Evolutionary conservation across 2,329 filamentous ascomycete genomes (phyloP), one percentile per base, ranked within the genome.

Genomic region (Fusarium sublunatum): DNA sequence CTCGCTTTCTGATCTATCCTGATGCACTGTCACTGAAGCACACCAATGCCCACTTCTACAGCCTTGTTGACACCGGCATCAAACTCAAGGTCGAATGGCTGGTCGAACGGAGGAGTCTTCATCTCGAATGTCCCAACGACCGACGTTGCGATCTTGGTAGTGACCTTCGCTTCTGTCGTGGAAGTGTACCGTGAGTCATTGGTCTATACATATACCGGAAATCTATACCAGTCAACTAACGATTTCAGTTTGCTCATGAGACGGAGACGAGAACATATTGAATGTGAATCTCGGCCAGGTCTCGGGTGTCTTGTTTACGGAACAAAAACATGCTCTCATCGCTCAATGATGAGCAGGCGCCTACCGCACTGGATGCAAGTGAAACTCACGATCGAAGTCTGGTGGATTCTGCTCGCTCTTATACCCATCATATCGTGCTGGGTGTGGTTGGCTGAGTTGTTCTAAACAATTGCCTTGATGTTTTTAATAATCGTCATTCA

Each of bases 1-100:
- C 84, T 29, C 72, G 79, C 10, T 78, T 85, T 50, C 84, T 91
- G 56, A 83, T 83, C 29, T 91, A 91, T 60, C 89, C 89, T 0
- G 89, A 92, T 61, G 89, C 89, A 0, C 81, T 91, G 2, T 88
- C 88, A 0, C 77, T 91, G 13, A 91, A 91, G 70, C 88, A 91
- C 71, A 84, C 84, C 19, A 87, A 78, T 70, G 81, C 82, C 55
- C 81, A 89, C 70, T 88, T 91, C 73, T 88, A 87, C 76, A 69
- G 74, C 43, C 75, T 90, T 2, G 87, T 91, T 59, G 82, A 88
- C 72, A 91, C 89, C 1, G 87, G 86, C 32, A 78, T 91, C 28
- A 74, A 80, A 26, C 78, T 91, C 40, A 91, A 91, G 71, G 83
- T 91, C 11, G 83, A 85, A 54, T 92, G 89, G 89, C 79, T 91